These are phyloP conservation scores for Quercus variabilis DNA, from an alignment of 306 rosid genomes.

Conservation along the genomic window DNA sequence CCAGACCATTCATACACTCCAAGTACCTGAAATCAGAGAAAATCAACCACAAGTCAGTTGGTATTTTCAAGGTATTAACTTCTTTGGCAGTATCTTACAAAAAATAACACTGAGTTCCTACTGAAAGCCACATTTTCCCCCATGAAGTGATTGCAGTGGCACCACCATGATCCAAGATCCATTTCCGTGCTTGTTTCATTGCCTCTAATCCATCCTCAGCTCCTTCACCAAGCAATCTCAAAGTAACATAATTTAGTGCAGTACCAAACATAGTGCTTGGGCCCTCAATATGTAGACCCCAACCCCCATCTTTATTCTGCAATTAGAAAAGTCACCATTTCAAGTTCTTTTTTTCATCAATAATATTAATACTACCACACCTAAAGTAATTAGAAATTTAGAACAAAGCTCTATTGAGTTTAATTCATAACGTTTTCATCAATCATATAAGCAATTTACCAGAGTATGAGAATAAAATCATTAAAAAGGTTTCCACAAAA, in stretches of 20 bases:
- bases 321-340: slow-evolving; percentile 4
- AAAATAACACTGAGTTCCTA: slow-evolving; percentile 30
- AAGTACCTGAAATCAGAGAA: slow-evolving; percentile 50
- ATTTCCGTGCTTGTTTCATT: slow-evolving; percentile 54
- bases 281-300: slow-evolving; percentile 89
- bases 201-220: slow-evolving; percentile 63
- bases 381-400: background rate
- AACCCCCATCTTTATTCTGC: slow-evolving; percentile 91
- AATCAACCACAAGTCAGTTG: background rate
- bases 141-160: slow-evolving; percentile 73
- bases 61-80: background rate
- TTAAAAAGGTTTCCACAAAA: background rate
- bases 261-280: slow-evolving; percentile 94
- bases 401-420: background rate
- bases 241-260: slow-evolving; percentile 53
- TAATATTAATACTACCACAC: background rate
- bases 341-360: background rate
- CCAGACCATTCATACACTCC: slow-evolving; percentile 94
- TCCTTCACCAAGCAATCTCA: slow-evolving; percentile 84
- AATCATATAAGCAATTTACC: background rate
- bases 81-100: slow-evolving; percentile 1
- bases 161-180: slow-evolving; percentile 88
- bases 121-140: slow-evolving; percentile 99
- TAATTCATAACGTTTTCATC: background rate
- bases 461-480: background rate